Conservation (phyloP, 2,329 filamentous ascomycete species). For the Diatrype stigma region DNA sequence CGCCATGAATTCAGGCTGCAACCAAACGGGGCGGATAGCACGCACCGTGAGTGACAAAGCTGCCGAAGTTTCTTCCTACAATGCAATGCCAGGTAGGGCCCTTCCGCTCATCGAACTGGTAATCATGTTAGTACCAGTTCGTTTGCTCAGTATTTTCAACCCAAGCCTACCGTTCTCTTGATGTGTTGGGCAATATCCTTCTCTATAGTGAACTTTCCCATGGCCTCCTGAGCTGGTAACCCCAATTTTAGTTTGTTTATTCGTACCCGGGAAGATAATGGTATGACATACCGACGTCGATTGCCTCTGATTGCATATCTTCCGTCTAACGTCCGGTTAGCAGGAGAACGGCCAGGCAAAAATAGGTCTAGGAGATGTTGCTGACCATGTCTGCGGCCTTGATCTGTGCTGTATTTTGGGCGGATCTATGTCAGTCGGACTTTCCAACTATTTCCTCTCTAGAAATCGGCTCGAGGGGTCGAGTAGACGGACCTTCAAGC, state of each 20-base stretch:
- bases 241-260: not conserved
- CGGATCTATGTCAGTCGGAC: constrained; percentile 11
- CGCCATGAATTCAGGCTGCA: constrained; percentile 2
- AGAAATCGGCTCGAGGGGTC: not conserved
- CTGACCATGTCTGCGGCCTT: constrained; percentile 98
- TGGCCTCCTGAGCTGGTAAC: constrained; percentile 54
- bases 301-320: constrained; percentile 92
- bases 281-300: constrained; percentile 79
- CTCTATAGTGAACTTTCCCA: constrained; percentile 59
- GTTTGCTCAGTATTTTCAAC: no score
- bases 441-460: not conserved
- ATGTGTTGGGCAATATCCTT: constrained; percentile 43
- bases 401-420: constrained; percentile 67
- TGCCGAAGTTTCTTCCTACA: constrained; percentile 96
- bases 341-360: constrained; percentile 7
- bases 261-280: constrained; percentile 12
- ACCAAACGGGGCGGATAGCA: not conserved
- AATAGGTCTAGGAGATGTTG: constrained; percentile 4
- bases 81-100: constrained; percentile 99
- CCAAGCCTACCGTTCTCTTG: constrained; percentile 31
- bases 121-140: constrained; percentile 9
- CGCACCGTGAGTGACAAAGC: constrained; percentile 95
- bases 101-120: constrained; percentile 91
- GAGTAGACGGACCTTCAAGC: constrained; percentile 30
- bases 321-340: constrained; percentile 65